Conservation (phyloP, 2,329 filamentous ascomycete genomes). For the Alternaria brassicicola region DNA sequence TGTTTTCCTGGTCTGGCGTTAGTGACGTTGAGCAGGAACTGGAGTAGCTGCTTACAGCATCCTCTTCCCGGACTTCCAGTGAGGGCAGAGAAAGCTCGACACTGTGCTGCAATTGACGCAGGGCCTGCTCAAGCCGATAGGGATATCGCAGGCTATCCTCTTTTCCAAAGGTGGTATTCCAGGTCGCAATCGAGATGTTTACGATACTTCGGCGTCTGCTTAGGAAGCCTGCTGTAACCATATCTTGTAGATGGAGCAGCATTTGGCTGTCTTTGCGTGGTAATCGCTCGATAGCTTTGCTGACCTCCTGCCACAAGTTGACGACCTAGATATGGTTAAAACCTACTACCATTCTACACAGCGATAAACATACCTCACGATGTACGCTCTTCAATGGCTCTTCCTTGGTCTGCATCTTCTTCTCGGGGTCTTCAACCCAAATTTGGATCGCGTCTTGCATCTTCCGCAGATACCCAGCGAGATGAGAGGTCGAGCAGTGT, state of each 20-base stretch:
- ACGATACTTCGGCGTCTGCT: slow-evolving; percentile 59
- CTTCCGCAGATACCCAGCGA: slow-evolving; percentile 62
- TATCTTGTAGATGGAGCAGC: slow-evolving; percentile 59
- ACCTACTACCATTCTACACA: slow-evolving; percentile 16
- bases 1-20: slow-evolving; percentile 22
- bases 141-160: slow-evolving; percentile 69
- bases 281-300: slow-evolving; percentile 62
- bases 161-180: slow-evolving; percentile 73
- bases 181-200: slow-evolving; percentile 63
- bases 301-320: slow-evolving; percentile 52
- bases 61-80: slow-evolving; percentile 49
- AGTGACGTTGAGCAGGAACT: slow-evolving; percentile 52
- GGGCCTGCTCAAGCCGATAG: slow-evolving; percentile 63
- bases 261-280: slow-evolving; percentile 62
- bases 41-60: slow-evolving; percentile 46
- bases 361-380: slow-evolving; percentile 26
- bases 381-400: slow-evolving; percentile 30
- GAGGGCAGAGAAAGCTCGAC: slow-evolving; percentile 59
- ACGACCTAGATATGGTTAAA: slow-evolving; percentile 34
- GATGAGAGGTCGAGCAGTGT: slow-evolving; percentile 54
- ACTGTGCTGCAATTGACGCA: slow-evolving; percentile 65
- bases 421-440: slow-evolving; percentile 67
- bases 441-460: slow-evolving; percentile 66
- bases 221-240: slow-evolving; percentile 61
- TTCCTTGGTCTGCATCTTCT: slow-evolving; percentile 37